Base-by-base conservation (phyloP, 805 yeast species). In the Saccharomycopsis vini region DNA sequence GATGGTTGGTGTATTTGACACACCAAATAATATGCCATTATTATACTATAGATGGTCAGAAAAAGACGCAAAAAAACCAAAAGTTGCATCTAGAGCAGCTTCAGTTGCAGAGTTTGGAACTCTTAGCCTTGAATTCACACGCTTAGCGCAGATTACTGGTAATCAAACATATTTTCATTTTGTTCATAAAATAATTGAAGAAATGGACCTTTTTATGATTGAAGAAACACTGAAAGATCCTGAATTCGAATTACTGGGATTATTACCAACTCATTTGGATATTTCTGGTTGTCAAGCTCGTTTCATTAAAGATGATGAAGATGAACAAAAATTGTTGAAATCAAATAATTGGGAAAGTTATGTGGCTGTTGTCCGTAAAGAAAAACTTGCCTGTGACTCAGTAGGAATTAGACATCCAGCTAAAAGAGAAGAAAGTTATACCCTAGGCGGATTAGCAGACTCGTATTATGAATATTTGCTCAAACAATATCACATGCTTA, bases 1-100 rank as follows among this genome's bases (percentile, higher is more conserved):
- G 42, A 55, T 75, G 28, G 52, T 76, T 52, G 71, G 73, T 19
- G 69, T 79, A 0, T 77, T 74, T 52, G 81, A 77, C 50, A 75
- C 81, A 0, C 79, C 79, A 13, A 74, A 75, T 50, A 61, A 71
- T 36, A 62, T 77, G 61, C 82, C 82, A 3, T 45, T 71, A 7
- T 51, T 72, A 18, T 64, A 61, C 43, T 74, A 63, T 50, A 58
- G 62, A 12, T 72, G 77, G 71, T 56, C 59, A 22, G 59, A 64
- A 3, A 54, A 54, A 16, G 53, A 58, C 4, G 54, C 54, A 9
- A 67, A 65, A 43, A 44, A 32, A 19, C 50, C 53, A 22, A 58
- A 67, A 49, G 62, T 64, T 44, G 66, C 74, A 0, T 58, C 67
- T 13, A 58, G 50, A 43, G 49, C 53, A 20, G 57, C 65, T 1